phyloP scores from a whole-genome alignment of 305 asterid genomes.

The Fraxinus xanthoxyloides region DNA sequence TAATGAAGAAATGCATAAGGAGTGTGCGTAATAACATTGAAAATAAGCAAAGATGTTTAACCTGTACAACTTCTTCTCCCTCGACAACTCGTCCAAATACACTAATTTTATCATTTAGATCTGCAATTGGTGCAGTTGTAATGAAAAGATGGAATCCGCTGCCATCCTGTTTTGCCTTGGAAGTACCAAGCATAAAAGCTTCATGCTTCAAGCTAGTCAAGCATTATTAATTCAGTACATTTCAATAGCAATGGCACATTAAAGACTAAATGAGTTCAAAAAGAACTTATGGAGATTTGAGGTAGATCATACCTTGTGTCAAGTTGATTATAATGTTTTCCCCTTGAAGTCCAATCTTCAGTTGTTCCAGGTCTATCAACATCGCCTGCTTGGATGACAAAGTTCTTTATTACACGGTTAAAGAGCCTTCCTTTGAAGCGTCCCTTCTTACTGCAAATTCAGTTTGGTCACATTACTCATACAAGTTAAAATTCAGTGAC shows the following conservation, averaged over 20 bases:
- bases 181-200: slow-evolving; percentile 72
- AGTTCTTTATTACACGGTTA: slow-evolving; percentile 78
- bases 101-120: slow-evolving; percentile 52
- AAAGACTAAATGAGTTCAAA: neutral
- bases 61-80: slow-evolving; percentile 74
- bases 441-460: slow-evolving; percentile 62
- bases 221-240: slow-evolving; percentile 7
- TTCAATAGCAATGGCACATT: neutral
- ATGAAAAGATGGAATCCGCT: slow-evolving; percentile 50
- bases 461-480: slow-evolving; percentile 5
- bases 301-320: slow-evolving; percentile 65
- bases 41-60: slow-evolving; percentile 1
- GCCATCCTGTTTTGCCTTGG: slow-evolving; percentile 44
- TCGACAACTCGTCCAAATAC: slow-evolving; percentile 63
- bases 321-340: slow-evolving; percentile 79
- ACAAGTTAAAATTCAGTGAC: slow-evolving; percentile 2
- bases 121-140: slow-evolving; percentile 66
- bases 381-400: slow-evolving; percentile 81
- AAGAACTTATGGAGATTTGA: slow-evolving; percentile 15
- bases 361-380: slow-evolving; percentile 54
- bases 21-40: neutral
- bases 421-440: slow-evolving; percentile 79
- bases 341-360: slow-evolving; percentile 89
- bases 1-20: neutral
- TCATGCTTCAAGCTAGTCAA: slow-evolving; percentile 51